Base-by-base conservation (phyloP, 768 basidiomycete species). In the Mycena alexandri region DNA sequence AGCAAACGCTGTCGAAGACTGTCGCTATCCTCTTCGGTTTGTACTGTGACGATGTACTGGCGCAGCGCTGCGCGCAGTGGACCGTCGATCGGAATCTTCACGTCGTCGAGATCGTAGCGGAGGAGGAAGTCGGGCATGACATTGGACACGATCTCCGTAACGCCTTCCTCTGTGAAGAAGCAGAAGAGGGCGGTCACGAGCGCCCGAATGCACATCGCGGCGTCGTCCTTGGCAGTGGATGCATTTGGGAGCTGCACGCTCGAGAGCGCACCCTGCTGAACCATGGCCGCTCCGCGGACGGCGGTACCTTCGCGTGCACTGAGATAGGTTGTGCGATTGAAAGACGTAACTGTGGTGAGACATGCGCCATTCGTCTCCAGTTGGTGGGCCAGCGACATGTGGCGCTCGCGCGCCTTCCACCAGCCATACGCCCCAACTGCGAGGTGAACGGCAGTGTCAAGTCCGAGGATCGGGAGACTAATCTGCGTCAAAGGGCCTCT, bases 341-440 rank as follows among this genome's bases (percentile, higher is more conserved):
- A 47, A 47, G 46, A 47, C n/a, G 46, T 47, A 47, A 47, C 46
- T 47, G 46, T 47, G 46, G 46, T 47, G 46, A 47, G 46, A 47
- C 19, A 47, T 47, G 46, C 46, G 46, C 46, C 46, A 47, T 47
- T 47, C 46, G 46, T 47, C 46, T 47, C 46, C 46, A 47, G 46
- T 22, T 47, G 46, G 46, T 47, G 46, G 46, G 46, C 46, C 19
- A 47, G 46, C 46, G 46, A 47, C 46, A 47, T 47, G 46, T 47
- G 46, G 46, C 46, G 46, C 46, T 47, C 46, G 46, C 46, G 46
- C 46, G 46, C 46, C 46, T 47, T 47, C 46, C 46, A 47, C 46
- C 46, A 47, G 46, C 46, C 46, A 47, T 47, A 47, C 46, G 46
- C 46, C 46, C 46, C 46, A 22, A 47, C 46, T 47, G 46, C 46